These are phyloP conservation scores for Plasmodium billcollinsi DNA, from an alignment of 169 alveolate species.

Conservation along the genomic window DNA sequence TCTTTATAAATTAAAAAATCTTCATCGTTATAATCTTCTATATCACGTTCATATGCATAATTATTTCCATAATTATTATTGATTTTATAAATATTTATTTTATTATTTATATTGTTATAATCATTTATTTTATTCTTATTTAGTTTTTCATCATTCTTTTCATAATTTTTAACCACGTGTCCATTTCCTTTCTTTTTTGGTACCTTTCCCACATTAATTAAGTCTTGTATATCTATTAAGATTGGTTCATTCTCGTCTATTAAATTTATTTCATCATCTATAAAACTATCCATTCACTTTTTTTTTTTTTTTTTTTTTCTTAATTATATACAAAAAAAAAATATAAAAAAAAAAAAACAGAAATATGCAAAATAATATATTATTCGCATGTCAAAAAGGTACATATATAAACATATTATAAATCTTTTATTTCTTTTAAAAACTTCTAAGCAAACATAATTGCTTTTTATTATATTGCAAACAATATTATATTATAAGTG, in stretches of 20 bases:
- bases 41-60: background rate
- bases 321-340: background rate
- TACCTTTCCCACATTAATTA: slow-evolving; percentile 8
- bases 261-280: slow-evolving; percentile 62
- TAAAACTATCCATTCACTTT: slow-evolving; percentile 68
- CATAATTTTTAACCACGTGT: background rate
- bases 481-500: background rate
- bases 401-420: background rate
- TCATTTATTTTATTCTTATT: background rate
- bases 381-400: background rate
- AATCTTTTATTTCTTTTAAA: background rate
- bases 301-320: slow-evolving; percentile 12
- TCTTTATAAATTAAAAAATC: slow-evolving; percentile 29
- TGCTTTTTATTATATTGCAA: background rate
- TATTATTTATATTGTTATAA: too few relatives aligned
- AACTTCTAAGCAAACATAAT: background rate
- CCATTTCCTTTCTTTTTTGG: background rate
- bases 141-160: background rate
- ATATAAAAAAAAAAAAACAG: background rate
- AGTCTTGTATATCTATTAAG: slow-evolving; percentile 31
- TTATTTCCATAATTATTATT: background rate
- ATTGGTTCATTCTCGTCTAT: slow-evolving; percentile 67
- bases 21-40: slow-evolving; percentile 22
- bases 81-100: too few relatives aligned
- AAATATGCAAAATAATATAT: slow-evolving; percentile 1